Conservation (phyloP, 1,284 basidiomycete species). For the Rhizoctonia solani region DNA sequence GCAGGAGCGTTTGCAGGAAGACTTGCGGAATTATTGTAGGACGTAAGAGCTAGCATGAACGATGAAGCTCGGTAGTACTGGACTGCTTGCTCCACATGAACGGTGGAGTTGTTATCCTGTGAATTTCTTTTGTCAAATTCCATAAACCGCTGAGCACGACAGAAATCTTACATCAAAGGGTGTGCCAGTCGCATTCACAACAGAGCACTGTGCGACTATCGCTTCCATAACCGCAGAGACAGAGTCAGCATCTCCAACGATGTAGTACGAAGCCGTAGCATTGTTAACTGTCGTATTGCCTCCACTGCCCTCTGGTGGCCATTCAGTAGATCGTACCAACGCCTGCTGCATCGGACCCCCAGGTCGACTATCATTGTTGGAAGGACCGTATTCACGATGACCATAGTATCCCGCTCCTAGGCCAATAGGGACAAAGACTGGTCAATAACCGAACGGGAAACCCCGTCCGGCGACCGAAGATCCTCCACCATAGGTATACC, state of each 20-base stretch:
- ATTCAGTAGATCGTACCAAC: conserved; percentile 28
- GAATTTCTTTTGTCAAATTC: not conserved
- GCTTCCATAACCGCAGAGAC: conserved; percentile 40
- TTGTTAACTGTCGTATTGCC: conserved; percentile 31
- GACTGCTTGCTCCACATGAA: conserved; percentile 42
- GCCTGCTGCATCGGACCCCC: conserved; percentile 39
- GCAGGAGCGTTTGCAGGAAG: conserved; percentile 35
- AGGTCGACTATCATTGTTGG: conserved; percentile 37
- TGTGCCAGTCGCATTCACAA: conserved; percentile 36
- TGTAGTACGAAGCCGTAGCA: conserved; percentile 40
- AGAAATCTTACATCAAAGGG: conserved; percentile 19
- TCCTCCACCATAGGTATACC: conserved; percentile 40
- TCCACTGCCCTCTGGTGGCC: not conserved
- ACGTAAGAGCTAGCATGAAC: conserved; percentile 41
- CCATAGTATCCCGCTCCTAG: conserved; percentile 40
- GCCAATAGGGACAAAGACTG: conserved; percentile 35
- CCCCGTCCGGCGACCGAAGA: conserved; percentile 37
- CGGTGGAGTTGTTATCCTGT: conserved; percentile 20
- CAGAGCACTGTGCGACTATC: conserved; percentile 40
- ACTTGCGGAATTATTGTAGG: conserved; percentile 42
- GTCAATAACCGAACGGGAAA: conserved; percentile 42
- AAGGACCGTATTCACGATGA: conserved; percentile 38
- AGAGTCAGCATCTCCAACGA: conserved; percentile 42
- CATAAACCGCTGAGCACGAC: not conserved
- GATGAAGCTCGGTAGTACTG: conserved; percentile 44